Evolutionary conservation across 139 green algal genomes (phyloP).

Genomic region (Chlorella sp.): DNA sequence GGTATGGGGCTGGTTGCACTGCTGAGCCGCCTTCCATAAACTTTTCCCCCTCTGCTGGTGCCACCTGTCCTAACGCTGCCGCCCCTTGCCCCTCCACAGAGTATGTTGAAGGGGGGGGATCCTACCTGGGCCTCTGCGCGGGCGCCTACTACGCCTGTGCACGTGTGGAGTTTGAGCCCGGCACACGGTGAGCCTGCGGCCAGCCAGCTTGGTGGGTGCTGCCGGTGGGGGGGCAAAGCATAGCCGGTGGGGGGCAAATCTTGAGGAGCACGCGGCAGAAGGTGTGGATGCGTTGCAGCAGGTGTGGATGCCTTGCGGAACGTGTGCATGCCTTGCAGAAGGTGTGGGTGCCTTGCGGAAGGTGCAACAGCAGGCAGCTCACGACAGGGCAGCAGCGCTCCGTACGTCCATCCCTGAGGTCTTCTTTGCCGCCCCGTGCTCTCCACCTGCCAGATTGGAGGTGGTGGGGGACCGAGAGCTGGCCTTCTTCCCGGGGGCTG

Average conservation of each 20-base stretch:
- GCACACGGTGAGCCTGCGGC: slow-evolving; percentile 33
- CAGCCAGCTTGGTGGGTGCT: too few relatives aligned
- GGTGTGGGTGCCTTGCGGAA: too few relatives aligned
- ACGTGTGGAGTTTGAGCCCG: slow-evolving; percentile 71
- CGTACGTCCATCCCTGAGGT: neutral
- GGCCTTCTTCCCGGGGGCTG: slow-evolving; percentile 69
- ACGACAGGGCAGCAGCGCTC: too few relatives aligned
- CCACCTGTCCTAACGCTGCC: neutral
- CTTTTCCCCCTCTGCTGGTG: neutral
- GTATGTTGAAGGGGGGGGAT: slow-evolving; percentile 61
- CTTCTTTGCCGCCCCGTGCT: neutral
- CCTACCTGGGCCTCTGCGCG: slow-evolving; percentile 80
- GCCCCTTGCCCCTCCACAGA: slow-evolving; percentile 37
- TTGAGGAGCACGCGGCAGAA: too few relatives aligned
- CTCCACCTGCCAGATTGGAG: slow-evolving; percentile 37
- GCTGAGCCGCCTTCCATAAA: neutral
- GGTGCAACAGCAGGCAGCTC: too few relatives aligned
- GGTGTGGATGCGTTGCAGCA: too few relatives aligned
- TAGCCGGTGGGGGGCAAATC: too few relatives aligned
- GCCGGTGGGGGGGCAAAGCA: too few relatives aligned
- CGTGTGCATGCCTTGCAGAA: too few relatives aligned
- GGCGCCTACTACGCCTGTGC: slow-evolving; percentile 77
- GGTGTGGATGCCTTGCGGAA: too few relatives aligned
- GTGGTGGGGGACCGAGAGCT: slow-evolving; percentile 73
- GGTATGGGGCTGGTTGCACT: neutral